phyloP scores from a whole-genome alignment of 495 filamentous ascomycete species.

The Penicillium argentinense region DNA sequence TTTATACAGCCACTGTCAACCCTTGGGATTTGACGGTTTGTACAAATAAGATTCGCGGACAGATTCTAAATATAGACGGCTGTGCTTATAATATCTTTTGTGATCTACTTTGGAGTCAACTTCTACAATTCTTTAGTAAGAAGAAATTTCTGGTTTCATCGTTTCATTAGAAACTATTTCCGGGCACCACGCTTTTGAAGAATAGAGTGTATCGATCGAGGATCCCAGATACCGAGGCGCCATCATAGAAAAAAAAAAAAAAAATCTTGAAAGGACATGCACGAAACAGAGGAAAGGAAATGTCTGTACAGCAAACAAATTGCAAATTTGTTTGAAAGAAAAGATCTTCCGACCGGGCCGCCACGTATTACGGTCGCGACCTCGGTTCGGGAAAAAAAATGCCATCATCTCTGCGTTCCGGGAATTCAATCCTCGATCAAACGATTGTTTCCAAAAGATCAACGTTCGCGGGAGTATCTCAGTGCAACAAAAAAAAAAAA shows the following conservation, averaged over 20 bases:
- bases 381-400: too few species aligned
- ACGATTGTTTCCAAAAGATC: constrained; percentile 16
- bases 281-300: constrained; percentile 13
- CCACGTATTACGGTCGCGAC: too few species aligned
- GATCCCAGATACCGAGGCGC: constrained; percentile 33
- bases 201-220: constrained; percentile 28
- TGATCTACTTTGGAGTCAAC: neutral
- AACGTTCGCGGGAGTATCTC: constrained; percentile 6
- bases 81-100: neutral
- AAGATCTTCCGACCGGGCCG: constrained; percentile 9
- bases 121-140: neutral
- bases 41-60: constrained; percentile 11
- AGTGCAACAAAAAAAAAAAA: neutral
- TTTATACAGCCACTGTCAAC: too few species aligned
- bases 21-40: neutral
- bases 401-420: constrained; percentile 5
- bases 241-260: constrained; percentile 24
- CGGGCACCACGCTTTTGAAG: constrained; percentile 25
- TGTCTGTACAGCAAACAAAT: constrained; percentile 37
- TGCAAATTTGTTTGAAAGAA: constrained; percentile 27
- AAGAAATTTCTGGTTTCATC: constrained; percentile 23
- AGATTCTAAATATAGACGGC: constrained; percentile 1
- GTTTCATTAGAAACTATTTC: constrained; percentile 37
- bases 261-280: constrained; percentile 11
- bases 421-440: constrained; percentile 18